Evolutionary conservation across 2,329 filamentous ascomycete species (phyloP).

Genomic region (Dryadomyces quercivorus): DNA sequence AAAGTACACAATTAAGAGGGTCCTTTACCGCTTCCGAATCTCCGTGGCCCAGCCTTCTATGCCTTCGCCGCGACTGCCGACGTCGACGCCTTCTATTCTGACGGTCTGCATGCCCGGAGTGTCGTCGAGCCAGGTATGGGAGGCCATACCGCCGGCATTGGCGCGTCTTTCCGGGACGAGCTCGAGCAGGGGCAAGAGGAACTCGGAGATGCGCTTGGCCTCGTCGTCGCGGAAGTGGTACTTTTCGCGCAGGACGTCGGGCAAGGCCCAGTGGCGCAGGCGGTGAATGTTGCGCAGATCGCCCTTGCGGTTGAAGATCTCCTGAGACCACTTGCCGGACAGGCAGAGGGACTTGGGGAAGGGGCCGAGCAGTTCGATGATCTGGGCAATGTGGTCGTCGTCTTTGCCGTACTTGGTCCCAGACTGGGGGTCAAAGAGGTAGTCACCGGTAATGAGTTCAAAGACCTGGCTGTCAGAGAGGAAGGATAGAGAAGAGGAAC

Average conservation of each 20-base stretch:
- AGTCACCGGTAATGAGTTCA: slow-evolving; percentile 94
- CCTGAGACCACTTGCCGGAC: slow-evolving; percentile 92
- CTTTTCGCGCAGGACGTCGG: slow-evolving; percentile 88
- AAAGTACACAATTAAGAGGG: too few relatives aligned
- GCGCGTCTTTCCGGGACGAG: slow-evolving; percentile 77
- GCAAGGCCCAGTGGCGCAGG: slow-evolving; percentile 86
- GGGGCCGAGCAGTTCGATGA: slow-evolving; percentile 87
- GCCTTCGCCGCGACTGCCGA: slow-evolving; percentile 76
- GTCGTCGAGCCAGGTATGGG: slow-evolving; percentile 69
- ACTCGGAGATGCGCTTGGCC: slow-evolving; percentile 63
- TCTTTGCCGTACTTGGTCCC: slow-evolving; percentile 99
- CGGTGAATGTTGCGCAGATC: slow-evolving; percentile 96
- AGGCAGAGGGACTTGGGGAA: slow-evolving; percentile 90
- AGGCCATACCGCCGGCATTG: slow-evolving; percentile 91
- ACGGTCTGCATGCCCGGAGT: slow-evolving; percentile 80
- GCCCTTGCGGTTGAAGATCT: slow-evolving; percentile 97
- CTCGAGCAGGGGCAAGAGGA: slow-evolving; percentile 84
- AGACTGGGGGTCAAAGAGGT: slow-evolving; percentile 95
- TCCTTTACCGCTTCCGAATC: slow-evolving; percentile 60
- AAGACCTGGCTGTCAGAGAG: too few relatives aligned
- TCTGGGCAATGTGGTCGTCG: slow-evolving; percentile 97
- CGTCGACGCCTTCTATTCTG: slow-evolving; percentile 58
- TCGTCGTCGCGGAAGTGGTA: slow-evolving; percentile 88
- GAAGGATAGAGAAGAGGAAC: not conserved
- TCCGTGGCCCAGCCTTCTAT: slow-evolving; percentile 92